These are phyloP conservation scores for Calonectria hongkongensis DNA, from an alignment of 2,329 filamentous ascomycete genomes.

Conservation along the genomic window DNA sequence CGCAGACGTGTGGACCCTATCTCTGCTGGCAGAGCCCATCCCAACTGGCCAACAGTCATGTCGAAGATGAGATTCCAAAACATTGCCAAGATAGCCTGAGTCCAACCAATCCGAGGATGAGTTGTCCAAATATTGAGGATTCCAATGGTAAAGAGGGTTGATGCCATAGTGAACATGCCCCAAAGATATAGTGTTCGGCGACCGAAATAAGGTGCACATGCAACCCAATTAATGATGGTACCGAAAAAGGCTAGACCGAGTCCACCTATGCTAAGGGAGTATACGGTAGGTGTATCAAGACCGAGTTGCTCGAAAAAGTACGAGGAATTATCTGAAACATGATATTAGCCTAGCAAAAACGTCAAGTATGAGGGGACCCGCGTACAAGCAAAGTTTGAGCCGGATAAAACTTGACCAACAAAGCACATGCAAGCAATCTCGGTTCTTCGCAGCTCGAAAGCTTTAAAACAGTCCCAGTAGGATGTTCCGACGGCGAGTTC, in stretches of 20 bases:
- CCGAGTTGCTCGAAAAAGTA: constrained; percentile 65
- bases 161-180: constrained; percentile 64
- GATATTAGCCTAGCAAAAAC: constrained; percentile 29
- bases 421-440: constrained; percentile 60
- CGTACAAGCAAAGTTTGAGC: constrained; percentile 35
- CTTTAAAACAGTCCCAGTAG: constrained; percentile 67
- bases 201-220: constrained; percentile 64
- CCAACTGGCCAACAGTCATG: constrained; percentile 62
- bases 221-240: constrained; percentile 65
- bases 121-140: constrained; percentile 60
- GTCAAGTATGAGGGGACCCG: no score
- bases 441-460: constrained; percentile 63
- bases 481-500: constrained; percentile 59
- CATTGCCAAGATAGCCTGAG: constrained; percentile 59
- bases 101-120: constrained; percentile 54
- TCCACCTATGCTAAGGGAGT: constrained; percentile 62
- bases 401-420: constrained; percentile 60
- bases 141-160: constrained; percentile 63
- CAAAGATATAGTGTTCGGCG: constrained; percentile 65
- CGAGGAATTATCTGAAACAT: constrained; percentile 63
- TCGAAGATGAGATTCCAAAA: constrained; percentile 60
- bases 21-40: constrained; percentile 59
- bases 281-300: constrained; percentile 53
- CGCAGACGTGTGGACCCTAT: constrained; percentile 57
- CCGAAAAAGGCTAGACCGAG: constrained; percentile 64